Base-by-base conservation (phyloP, 768 basidiomycete species). In the Butyriboletus loyo region DNA sequence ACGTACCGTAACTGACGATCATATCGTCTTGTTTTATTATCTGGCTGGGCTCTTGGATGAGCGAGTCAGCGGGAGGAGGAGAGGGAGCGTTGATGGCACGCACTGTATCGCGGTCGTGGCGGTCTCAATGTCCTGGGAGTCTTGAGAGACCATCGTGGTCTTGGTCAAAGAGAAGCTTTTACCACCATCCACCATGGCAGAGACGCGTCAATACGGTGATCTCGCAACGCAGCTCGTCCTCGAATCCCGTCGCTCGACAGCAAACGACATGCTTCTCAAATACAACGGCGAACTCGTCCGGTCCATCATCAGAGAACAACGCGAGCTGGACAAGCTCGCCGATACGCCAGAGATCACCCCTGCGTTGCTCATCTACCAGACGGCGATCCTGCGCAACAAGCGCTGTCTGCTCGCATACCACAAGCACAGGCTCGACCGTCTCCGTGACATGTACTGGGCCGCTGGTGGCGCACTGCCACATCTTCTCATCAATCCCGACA, bases 331-430 rank as follows among this genome's bases (percentile, higher is more conserved):
- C 65, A 78, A 76, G 49, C 66, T 75, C 57, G 70, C 68, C 10
- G 78, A 77, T 46, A 66, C 74, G 34, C 73, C 83, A 45, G 81
- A 83, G 3, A 62, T 78, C 50, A 70, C 77, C 21, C 75, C 77
- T 19, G 80, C 85, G 19, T 73, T 95, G 55, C 81, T 92, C 61
- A 82, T 98, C 63, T 85, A 89, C 66, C 92, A 96, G 70, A 90
- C 95, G 8, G 85, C 91, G 34, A 87, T 96, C 60, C 77, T 86
- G 36, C 84, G 94, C 56, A 97, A 98, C 77, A 97, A 96, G 69
- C 87, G 97, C n/a, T 93, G 92, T 67, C 78, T 98, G 4, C 82
- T 98, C 40, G 93, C 92, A 0, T 99, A 98, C 71, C 92, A 98
- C 70, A 74, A 82, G 24, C 92, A 94, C 72, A 82, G 96, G 50